Evolutionary conservation across 345 rosid species (phyloP).

Genomic region (Lagerstroemia speciosa): DNA sequence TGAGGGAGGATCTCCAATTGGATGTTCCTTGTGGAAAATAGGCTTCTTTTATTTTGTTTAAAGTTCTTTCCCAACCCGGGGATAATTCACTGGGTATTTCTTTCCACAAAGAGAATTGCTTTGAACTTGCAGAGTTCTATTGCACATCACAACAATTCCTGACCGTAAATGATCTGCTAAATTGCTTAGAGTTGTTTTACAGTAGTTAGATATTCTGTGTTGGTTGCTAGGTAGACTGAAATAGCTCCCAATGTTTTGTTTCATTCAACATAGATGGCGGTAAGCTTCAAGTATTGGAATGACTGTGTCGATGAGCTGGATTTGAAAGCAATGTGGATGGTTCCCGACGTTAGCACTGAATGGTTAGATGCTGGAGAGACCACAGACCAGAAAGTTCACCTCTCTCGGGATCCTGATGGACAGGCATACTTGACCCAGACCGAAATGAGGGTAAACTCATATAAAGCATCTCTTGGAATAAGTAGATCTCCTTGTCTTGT

Average conservation of each 20-base stretch:
- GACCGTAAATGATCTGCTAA: too few species aligned
- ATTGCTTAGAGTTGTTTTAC: too few species aligned
- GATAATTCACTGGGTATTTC: too few species aligned
- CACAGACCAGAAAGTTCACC: conserved; percentile 66
- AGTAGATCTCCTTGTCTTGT: background rate
- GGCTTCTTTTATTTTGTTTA: background rate
- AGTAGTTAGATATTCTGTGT: background rate
- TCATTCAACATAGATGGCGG: conserved; percentile 35
- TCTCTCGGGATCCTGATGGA: conserved; percentile 94
- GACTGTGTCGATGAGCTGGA: conserved; percentile 63
- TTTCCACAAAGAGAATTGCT: too few species aligned
- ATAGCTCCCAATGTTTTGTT: conserved; percentile 10
- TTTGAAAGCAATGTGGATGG: conserved; percentile 79
- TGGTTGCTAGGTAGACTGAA: background rate
- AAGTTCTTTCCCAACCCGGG: too few species aligned
- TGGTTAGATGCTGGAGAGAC: conserved; percentile 88
- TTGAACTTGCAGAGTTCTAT: too few species aligned
- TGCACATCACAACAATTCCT: too few species aligned
- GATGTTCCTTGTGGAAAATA: background rate
- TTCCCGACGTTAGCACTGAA: conserved; percentile 60
- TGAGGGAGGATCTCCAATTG: background rate
- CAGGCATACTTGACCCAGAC: conserved; percentile 81
- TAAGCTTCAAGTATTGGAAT: conserved; percentile 80
- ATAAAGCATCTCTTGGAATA: background rate
- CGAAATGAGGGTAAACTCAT: conserved; percentile 62